Conservation (phyloP, 2,329 filamentous ascomycete species). For the Stachybotrys echinatus region DNA sequence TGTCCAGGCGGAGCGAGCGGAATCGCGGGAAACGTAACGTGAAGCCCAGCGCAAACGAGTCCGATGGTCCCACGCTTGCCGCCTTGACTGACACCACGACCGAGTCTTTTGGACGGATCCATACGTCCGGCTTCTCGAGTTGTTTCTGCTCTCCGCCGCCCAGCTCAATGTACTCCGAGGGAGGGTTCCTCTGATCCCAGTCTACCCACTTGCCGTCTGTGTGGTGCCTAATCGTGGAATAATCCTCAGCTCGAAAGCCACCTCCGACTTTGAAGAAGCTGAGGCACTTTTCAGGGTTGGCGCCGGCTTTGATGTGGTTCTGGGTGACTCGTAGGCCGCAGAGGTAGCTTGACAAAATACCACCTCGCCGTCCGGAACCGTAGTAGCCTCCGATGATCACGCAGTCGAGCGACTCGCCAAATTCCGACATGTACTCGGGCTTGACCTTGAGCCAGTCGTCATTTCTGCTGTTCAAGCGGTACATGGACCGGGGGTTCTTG, state of each 20-base stretch:
- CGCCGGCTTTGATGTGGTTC: slow-evolving; percentile 54
- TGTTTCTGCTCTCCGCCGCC: slow-evolving; percentile 68
- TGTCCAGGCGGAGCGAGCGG: slow-evolving; percentile 74
- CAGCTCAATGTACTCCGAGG: slow-evolving; percentile 72
- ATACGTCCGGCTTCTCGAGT: slow-evolving; percentile 78
- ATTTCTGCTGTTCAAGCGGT: slow-evolving; percentile 82
- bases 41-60: slow-evolving; percentile 69
- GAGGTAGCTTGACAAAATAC: slow-evolving; percentile 78
- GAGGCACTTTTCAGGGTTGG: slow-evolving; percentile 68
- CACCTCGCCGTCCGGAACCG: slow-evolving; percentile 80
- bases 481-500: slow-evolving; percentile 86
- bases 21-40: slow-evolving; percentile 92
- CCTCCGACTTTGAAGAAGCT: slow-evolving; percentile 99
- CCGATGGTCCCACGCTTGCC: slow-evolving; percentile 67
- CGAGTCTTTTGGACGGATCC: slow-evolving; percentile 87
- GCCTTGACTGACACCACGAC: slow-evolving; percentile 87
- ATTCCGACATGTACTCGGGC: slow-evolving; percentile 96
- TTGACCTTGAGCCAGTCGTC: slow-evolving; percentile 99
- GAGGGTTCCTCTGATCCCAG: slow-evolving; percentile 75
- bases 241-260: slow-evolving; percentile 80
- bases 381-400: slow-evolving; percentile 90
- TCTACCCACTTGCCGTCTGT: slow-evolving; percentile 90
- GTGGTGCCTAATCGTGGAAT: slow-evolving; percentile 71
- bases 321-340: slow-evolving; percentile 78
- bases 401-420: slow-evolving; percentile 88